Conservation (phyloP, 148 eudicot species). For the Heliamphora exappendiculata region DNA sequence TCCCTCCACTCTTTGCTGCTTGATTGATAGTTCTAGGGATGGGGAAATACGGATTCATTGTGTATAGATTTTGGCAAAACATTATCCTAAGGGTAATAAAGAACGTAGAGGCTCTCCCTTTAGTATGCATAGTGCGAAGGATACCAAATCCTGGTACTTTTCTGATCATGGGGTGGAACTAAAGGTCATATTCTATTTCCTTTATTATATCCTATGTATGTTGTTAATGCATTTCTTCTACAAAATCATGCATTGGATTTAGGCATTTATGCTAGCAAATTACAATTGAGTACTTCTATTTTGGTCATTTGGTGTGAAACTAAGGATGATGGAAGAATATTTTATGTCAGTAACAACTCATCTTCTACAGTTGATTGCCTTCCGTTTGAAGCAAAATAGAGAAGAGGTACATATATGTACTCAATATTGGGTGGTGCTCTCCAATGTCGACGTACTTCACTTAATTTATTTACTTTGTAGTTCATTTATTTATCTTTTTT, state of each 20-base stretch:
- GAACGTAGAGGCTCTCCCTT: constrained; percentile 84
- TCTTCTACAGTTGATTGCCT: constrained; percentile 83
- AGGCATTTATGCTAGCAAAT: background rate
- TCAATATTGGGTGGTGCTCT: background rate
- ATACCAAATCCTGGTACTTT: constrained; percentile 96
- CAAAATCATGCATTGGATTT: background rate
- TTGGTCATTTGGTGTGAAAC: constrained; percentile 51
- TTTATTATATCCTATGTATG: background rate
- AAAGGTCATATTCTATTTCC: constrained; percentile 35
- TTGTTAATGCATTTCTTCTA: background rate
- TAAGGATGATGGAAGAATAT: constrained; percentile 89
- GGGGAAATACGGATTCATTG: no score
- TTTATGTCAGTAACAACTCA: constrained; percentile 79
- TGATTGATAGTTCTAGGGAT: no score
- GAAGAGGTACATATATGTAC: constrained; percentile 48
- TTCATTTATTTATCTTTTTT: background rate
- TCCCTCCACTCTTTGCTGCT: no score
- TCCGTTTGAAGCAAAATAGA: constrained; percentile 52
- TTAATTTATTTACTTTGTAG: background rate
- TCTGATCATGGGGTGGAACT: constrained; percentile 73
- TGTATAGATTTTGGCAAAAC: constrained; percentile 57
- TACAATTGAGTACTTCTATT: background rate
- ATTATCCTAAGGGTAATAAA: constrained; percentile 83
- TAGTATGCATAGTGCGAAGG: constrained; percentile 64
- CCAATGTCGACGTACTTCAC: background rate